Conservation (phyloP, 2,329 filamentous ascomycete species). For the Aspergillus aculeatinus region DNA sequence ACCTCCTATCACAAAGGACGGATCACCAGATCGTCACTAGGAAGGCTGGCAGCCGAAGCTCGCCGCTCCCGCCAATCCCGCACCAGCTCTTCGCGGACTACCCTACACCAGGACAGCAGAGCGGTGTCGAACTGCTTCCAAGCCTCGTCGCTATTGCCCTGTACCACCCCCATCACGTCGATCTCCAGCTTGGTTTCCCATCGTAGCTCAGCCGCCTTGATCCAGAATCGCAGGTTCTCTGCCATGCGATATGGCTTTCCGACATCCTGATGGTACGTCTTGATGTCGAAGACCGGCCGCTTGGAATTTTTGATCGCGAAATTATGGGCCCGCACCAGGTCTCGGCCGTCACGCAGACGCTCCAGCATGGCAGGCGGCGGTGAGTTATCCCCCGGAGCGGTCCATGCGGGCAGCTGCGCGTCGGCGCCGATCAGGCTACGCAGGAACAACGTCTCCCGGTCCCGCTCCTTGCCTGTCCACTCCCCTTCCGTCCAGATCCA, state of each 20-base stretch:
- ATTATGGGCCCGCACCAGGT: constrained; percentile 86
- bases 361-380: constrained; percentile 67
- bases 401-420: constrained; percentile 67
- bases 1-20: constrained; percentile 2
- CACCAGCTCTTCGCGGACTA: constrained; percentile 76
- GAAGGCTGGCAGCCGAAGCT: constrained; percentile 18
- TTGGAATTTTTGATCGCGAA: constrained; percentile 79
- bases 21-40: constrained; percentile 21
- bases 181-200: constrained; percentile 85
- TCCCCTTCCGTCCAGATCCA: constrained; percentile 81
- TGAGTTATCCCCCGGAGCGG: constrained; percentile 51
- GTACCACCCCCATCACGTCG: constrained; percentile 83
- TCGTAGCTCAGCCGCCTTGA: constrained; percentile 89
- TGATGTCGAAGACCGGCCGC: constrained; percentile 84
- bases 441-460: constrained; percentile 79
- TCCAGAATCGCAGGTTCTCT: constrained; percentile 93
- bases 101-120: constrained; percentile 77
- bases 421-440: constrained; percentile 64
- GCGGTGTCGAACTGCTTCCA: constrained; percentile 84
- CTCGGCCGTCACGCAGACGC: constrained; percentile 73
- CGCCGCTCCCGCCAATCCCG: constrained; percentile 60
- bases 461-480: constrained; percentile 72
- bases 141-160: constrained; percentile 62
- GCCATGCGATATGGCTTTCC: constrained; percentile 90
- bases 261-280: constrained; percentile 85